Evolutionary conservation across 306 rosid species (phyloP).

Genomic region (Hippophae gyantsensis): DNA sequence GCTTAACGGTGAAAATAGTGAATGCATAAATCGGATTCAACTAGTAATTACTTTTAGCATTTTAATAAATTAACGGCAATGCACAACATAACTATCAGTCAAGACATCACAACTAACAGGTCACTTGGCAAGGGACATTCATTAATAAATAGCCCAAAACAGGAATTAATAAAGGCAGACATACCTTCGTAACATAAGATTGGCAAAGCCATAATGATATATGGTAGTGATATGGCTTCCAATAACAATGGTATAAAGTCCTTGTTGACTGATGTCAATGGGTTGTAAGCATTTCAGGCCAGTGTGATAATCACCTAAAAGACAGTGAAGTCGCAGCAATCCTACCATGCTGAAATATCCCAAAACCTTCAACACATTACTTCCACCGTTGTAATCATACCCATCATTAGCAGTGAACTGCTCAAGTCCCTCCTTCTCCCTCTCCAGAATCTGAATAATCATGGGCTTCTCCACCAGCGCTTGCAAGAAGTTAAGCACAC

Average conservation of each 20-base stretch:
- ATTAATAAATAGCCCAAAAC: background rate
- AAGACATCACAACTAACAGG: background rate
- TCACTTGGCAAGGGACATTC: background rate
- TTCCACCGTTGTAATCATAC: slow-evolving; percentile 80
- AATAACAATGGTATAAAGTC: slow-evolving; percentile 70
- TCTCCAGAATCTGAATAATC: slow-evolving; percentile 79
- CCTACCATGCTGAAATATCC: slow-evolving; percentile 99
- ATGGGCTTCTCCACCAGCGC: slow-evolving; percentile 86
- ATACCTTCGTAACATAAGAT: slow-evolving; percentile 90
- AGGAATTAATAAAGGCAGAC: background rate
- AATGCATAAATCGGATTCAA: too few species aligned
- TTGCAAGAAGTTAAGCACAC: slow-evolving; percentile 85
- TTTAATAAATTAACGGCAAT: too few species aligned
- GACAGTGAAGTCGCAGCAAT: slow-evolving; percentile 84
- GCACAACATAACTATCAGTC: too few species aligned
- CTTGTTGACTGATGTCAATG: slow-evolving; percentile 77
- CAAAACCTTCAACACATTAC: slow-evolving; percentile 95
- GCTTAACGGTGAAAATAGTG: too few species aligned
- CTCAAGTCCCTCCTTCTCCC: slow-evolving; percentile 79
- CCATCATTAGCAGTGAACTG: slow-evolving; percentile 89
- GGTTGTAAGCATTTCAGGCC: slow-evolving; percentile 79
- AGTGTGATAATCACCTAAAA: slow-evolving; percentile 92
- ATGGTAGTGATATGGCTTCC: slow-evolving; percentile 91
- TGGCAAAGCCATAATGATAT: slow-evolving; percentile 94
- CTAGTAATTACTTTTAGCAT: too few species aligned